Base-by-base conservation (phyloP, 1,284 basidiomycete species). In the Naganishia albida region DNA sequence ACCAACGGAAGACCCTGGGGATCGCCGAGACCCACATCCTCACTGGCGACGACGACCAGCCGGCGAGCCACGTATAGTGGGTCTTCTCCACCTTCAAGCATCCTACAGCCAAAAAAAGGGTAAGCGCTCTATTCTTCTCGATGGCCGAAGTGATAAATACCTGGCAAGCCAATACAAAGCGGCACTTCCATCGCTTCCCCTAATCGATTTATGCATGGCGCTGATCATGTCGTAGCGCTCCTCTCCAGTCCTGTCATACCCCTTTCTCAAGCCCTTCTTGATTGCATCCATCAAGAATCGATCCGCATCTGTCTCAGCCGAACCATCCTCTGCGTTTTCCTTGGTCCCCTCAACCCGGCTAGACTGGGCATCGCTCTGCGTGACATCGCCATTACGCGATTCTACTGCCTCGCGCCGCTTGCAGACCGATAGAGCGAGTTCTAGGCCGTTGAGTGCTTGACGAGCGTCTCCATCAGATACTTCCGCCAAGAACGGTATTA, bases 151-250 rank as follows among this genome's bases (percentile, higher is more conserved):
- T n/a, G n/a, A n/a, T n/a, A n/a, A 15, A 30, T 64, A 79, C 79
- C 81, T 83, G 12, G 89, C 90, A 7, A 93, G 82, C 91, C 91
- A 95, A 78, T 94, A 95, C 80, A 95, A 81, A 7, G 90, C 90
- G 0, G 90, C 92, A 70, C 85, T 84, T 1, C 87, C 85, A 70
- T 93, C 85, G 60, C 86, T 86, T 7, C 91, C 91, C 48, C 93
- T 84, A 38, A 95, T 85, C 67, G 86, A 86, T 77, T 95, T 95
- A 79, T 95, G 93, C 70, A 92, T 78, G 7, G 91, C 91, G 34
- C 86, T 88, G 70, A 95, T 94, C 83, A 91, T 87, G 75, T 94
- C 90, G 76, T 93, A 94, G 68, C 85, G 84, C 70, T 84, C 83
- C 68, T 91, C 90, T 1, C 89, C 88, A 2, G 84, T 85, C 51